Evolutionary conservation across 305 asterid genomes (phyloP).

Genomic region (Rubia peregrina): DNA sequence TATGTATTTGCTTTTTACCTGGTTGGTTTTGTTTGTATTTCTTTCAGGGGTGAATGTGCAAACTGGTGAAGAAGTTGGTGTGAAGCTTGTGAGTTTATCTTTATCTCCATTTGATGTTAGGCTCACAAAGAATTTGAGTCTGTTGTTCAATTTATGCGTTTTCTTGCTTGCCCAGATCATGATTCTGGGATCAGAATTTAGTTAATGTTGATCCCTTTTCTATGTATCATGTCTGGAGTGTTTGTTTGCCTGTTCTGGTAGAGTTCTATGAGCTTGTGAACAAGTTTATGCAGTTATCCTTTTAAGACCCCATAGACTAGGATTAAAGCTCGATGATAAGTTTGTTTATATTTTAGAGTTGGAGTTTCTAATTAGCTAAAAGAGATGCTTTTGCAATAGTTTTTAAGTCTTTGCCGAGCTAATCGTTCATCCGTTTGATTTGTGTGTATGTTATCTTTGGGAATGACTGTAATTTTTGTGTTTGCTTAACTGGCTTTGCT

Average conservation of each 20-base stretch:
- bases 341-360: neutral
- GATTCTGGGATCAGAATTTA: neutral
- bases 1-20: conserved; percentile 7
- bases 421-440: neutral
- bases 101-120: neutral
- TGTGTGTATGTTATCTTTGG: neutral
- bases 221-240: neutral
- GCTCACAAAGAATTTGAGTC: neutral
- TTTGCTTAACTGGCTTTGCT: neutral
- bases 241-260: neutral
- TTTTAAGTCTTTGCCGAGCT: neutral
- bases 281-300: neutral
- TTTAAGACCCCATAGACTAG: neutral
- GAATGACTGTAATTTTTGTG: neutral
- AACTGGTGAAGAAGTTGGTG: conserved; percentile 82
- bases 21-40: conserved; percentile 15
- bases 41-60: conserved; percentile 70
- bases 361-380: neutral
- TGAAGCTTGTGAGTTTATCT: conserved; percentile 56
- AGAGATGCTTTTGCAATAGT: neutral
- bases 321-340: neutral
- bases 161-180: neutral
- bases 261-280: neutral
- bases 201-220: neutral
- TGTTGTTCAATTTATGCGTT: neutral